A percentile compares a stretch with the other conserved stretches of the same genome.
Conservation (phyloP, 805 yeast genomes). For the Metschnikowia noctiluminum region DNA sequence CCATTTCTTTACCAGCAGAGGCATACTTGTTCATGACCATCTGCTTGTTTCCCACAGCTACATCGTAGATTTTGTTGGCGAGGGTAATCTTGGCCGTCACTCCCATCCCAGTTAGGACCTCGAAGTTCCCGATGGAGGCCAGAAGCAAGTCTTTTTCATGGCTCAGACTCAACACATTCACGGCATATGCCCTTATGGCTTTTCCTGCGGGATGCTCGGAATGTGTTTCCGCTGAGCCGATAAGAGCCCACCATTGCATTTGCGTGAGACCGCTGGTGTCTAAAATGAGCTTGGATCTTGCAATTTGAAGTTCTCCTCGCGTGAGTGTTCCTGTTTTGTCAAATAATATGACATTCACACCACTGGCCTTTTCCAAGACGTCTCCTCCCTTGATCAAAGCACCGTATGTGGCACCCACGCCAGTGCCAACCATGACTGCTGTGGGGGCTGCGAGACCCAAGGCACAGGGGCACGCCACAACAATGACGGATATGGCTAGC, state of each 20-base stretch:
- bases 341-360: conserved; percentile 66
- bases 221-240: conserved; percentile 58
- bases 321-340: conserved; percentile 98
- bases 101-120: conserved; percentile 45
- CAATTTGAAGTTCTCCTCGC: conserved; percentile 65
- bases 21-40: conserved; percentile 30
- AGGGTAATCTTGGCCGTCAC: conserved; percentile 34
- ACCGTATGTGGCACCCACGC: conserved; percentile 89
- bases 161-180: conserved; percentile 21
- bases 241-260: conserved; percentile 48
- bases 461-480: conserved; percentile 99
- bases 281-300: conserved; percentile 1
- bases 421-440: conserved; percentile 98
- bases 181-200: conserved; percentile 52
- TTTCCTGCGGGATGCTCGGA: conserved; percentile 89
- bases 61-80: conserved; percentile 2
- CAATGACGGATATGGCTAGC: conserved; percentile 85
- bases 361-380: conserved; percentile 68
- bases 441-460: conserved; percentile 97
- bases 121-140: conserved; percentile 31
- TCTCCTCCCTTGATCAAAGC: conserved; percentile 93
- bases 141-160: conserved; percentile 32
- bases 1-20: conserved; percentile 9
- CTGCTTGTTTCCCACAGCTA: conserved; percentile 50
- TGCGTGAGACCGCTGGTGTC: conserved; percentile 7